Evolutionary conservation across 768 basidiomycete species (phyloP).

Genomic region (Russula sp.): DNA sequence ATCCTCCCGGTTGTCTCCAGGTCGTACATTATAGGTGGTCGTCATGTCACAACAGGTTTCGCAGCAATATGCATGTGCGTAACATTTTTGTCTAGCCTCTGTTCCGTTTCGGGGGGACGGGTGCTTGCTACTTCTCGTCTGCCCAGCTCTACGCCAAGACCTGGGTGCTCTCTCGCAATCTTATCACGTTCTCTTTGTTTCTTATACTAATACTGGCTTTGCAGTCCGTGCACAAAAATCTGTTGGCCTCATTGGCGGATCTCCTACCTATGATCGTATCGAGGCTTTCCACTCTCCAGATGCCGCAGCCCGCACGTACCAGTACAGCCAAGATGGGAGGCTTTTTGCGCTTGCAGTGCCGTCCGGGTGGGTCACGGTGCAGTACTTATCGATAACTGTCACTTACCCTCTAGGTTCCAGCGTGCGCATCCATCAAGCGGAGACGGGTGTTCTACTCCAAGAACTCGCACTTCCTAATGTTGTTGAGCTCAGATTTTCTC

Average conservation of each 20-base stretch:
- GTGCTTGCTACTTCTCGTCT: not conserved
- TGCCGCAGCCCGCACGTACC: conserved; percentile 63
- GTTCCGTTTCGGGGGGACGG: not conserved
- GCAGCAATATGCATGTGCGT: conserved; percentile 83
- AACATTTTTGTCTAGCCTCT: not conserved
- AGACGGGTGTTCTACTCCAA: conserved; percentile 62
- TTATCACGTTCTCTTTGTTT: conserved; percentile 6
- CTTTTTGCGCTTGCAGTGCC: conserved; percentile 81
- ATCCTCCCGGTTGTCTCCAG: conserved; percentile 22
- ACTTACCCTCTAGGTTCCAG: conserved; percentile 32
- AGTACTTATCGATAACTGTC: conserved; percentile 6
- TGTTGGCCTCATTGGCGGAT: conserved; percentile 76
- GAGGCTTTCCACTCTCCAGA: conserved; percentile 61
- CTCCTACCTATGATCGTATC: conserved; percentile 64
- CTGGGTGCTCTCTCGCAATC: not conserved
- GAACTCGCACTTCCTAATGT: conserved; percentile 70
- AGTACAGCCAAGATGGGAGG: conserved; percentile 82
- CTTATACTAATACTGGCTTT: conserved; percentile 22
- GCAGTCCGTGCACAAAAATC: conserved; percentile 92
- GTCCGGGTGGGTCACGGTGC: conserved; percentile 46
- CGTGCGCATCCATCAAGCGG: conserved; percentile 70
- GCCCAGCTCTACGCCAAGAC: not conserved
- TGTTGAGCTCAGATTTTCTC: conserved; percentile 86
- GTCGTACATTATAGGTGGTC: conserved; percentile 13
- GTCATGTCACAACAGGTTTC: conserved; percentile 68